Evolutionary conservation across 371 early-diverging fungal species (phyloP), one percentile per base, ranked within the genome.

Genomic region (Coemansia sp.): DNA sequence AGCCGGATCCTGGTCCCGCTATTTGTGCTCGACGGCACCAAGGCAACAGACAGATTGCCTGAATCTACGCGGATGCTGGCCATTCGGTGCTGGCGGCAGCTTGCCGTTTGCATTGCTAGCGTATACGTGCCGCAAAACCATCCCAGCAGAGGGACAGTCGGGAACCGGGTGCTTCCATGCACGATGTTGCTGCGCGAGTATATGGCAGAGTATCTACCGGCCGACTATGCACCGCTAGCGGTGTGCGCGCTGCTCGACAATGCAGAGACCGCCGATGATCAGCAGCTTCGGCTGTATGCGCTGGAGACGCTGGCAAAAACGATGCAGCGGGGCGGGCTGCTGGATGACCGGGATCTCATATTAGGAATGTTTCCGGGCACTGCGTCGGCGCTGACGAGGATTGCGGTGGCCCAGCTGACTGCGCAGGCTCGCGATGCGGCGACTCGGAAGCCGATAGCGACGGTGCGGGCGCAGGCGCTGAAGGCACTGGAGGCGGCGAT

Each of bases 171-270:
- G 10, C 37, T 16, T 24, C 52, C 52, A 8, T 33, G 52, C 39
- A 32, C 52, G 0, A 6, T 48, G 6, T 3, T 49, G 52, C 38
- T 72, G n/a, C 29, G 43, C 5, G 38, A 40, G 31, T 68, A 72
- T 52, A 32, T 52, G 5, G 11, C 2, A 11, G 24, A 32, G 6
- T 37, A 49, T 38, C 14, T 59, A 18, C 64, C 69, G 5, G 36
- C 18, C 5, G 72, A 64, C 5, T 72, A 72, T n/a, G 2, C 64
- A 43, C 48, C 72, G 5, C 38, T 72, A 11, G 61, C 31, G 2
- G 61, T 61, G 8, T 68, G 69, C 31, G 69, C 44, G 16, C 37
- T 72, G 44, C 48, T 72, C 4, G 69, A 72, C 29, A 72, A 54
- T 31, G 64, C 69, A 1, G 72, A 72, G 55, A 5, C 38, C 10